phyloP scores from a whole-genome alignment of 768 basidiomycete genomes.

The Tulasnella sp. region DNA sequence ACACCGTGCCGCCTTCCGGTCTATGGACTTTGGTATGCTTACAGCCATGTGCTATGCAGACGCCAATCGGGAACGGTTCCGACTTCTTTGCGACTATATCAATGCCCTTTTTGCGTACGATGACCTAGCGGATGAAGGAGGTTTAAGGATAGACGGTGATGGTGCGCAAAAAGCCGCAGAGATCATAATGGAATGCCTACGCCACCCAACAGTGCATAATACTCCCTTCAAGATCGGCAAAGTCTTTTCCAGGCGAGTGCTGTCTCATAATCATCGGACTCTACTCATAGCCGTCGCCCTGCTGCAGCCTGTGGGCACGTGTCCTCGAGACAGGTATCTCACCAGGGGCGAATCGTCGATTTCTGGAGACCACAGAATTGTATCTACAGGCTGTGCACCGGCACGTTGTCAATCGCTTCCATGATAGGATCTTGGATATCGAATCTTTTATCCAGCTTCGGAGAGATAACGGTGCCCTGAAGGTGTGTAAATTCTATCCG shows the following conservation, averaged over 20 bases:
- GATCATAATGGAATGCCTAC: not conserved
- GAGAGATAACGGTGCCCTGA: constrained; percentile 22
- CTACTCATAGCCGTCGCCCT: not conserved
- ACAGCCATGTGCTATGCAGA: not conserved
- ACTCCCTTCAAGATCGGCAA: constrained; percentile 1
- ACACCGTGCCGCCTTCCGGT: not conserved
- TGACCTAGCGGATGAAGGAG: constrained; percentile 9
- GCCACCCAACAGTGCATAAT: not conserved
- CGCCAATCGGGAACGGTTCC: not conserved
- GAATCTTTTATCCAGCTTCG: constrained; percentile 22
- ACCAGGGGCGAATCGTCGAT: constrained; percentile 12
- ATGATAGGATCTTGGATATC: constrained; percentile 16
- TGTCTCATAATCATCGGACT: not conserved
- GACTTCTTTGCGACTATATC: constrained; percentile 4
- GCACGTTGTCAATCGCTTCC: constrained; percentile 22
- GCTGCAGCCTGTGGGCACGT: constrained; percentile 5
- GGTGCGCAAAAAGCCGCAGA: not conserved
- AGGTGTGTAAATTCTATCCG: too few relatives aligned
- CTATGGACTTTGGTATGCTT: constrained; percentile 4
- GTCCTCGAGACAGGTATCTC: not conserved
- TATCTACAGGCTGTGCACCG: constrained; percentile 23
- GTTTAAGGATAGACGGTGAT: not conserved
- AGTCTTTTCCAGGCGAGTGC: not conserved
- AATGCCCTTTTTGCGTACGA: constrained; percentile 12
- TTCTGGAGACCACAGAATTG: constrained; percentile 21